Percentiles rank a stretch among this genome's conserved stretches.
phyloP scores from a whole-genome alignment of 306 rosid genomes.

The Urtica urens region DNA sequence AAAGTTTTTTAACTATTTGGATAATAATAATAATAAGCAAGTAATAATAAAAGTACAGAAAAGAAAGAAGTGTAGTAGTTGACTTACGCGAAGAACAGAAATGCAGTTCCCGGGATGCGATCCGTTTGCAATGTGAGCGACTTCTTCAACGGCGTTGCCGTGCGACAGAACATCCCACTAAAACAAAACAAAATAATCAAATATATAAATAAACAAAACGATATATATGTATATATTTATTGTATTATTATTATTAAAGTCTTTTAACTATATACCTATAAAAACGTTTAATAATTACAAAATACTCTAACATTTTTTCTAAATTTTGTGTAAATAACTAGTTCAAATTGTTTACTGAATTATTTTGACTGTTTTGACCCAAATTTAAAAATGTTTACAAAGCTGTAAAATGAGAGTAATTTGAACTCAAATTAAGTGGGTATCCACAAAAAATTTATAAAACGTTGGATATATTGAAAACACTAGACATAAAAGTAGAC shows the following conservation, averaged over 20 bases:
- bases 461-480: too few relatives aligned
- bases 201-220: not conserved
- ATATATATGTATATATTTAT: not conserved
- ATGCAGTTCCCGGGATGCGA: slow-evolving; percentile 87
- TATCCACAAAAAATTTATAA: too few relatives aligned
- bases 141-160: slow-evolving; percentile 79
- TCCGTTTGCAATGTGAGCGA: slow-evolving; percentile 91
- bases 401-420: too few relatives aligned
- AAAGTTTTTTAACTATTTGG: not conserved
- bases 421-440: too few relatives aligned
- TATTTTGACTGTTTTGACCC: too few relatives aligned
- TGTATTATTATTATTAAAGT: not conserved
- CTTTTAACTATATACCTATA: too few relatives aligned
- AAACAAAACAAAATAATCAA: not conserved
- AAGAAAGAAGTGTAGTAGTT: not conserved
- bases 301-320: too few relatives aligned
- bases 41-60: not conserved
- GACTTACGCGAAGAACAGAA: slow-evolving; percentile 70
- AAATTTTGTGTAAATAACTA: too few relatives aligned
- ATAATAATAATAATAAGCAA: not conserved
- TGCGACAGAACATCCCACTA: slow-evolving; percentile 97
- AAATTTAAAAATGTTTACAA: too few relatives aligned
- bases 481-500: too few relatives aligned
- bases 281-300: too few relatives aligned
- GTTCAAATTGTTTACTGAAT: too few relatives aligned